Evolutionary conservation across 768 basidiomycete species (phyloP).

Genomic region (Strobilomyces dryophilus): DNA sequence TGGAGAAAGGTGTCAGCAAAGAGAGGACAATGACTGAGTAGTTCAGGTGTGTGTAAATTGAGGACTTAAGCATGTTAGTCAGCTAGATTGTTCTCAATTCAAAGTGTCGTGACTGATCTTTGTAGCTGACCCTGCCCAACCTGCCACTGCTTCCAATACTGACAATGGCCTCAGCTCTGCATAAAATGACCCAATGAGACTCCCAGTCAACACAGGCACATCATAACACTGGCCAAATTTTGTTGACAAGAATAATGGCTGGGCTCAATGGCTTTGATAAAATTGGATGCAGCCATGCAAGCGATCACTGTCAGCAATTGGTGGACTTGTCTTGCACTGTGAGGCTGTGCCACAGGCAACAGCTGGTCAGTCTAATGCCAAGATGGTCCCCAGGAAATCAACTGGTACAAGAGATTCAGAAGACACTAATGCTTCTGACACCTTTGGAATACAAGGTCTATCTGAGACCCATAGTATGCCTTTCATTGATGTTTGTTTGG

Average conservation of each 20-base stretch:
- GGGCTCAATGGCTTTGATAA: constrained; percentile 68
- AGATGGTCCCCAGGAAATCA: too few species aligned
- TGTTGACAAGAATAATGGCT: constrained; percentile 69
- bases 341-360: too few species aligned
- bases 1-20: constrained; percentile 59
- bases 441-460: too few species aligned
- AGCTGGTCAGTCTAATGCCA: too few species aligned
- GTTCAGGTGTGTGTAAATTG: constrained; percentile 69
- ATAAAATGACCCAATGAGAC: constrained; percentile 73
- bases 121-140: constrained; percentile 84
- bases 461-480: too few species aligned
- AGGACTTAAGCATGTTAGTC: constrained; percentile 40
- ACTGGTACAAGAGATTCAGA: too few species aligned
- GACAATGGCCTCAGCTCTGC: constrained; percentile 89
- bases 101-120: constrained; percentile 54
- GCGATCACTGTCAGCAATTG: too few species aligned
- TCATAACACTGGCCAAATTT: constrained; percentile 78
- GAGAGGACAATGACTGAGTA: constrained; percentile 91
- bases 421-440: too few species aligned
- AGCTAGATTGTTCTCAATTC: neutral
- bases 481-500: too few species aligned
- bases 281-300: constrained; percentile 70
- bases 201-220: constrained; percentile 81
- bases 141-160: constrained; percentile 80
- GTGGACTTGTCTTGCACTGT: too few species aligned